Conservation (phyloP, 345 rosid species). For the Clarkia xantiana region DNA sequence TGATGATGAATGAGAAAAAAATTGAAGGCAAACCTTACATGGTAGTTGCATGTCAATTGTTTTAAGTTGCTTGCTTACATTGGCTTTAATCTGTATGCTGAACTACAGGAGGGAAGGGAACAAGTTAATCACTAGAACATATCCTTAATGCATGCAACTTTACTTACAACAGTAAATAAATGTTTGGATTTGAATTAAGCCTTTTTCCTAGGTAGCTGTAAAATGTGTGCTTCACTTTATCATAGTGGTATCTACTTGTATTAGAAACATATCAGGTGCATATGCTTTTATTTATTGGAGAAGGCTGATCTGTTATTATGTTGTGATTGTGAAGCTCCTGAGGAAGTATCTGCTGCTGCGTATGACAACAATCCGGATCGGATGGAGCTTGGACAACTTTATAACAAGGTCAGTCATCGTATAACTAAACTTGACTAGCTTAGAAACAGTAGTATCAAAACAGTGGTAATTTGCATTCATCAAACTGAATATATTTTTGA, state of each 20-base stretch:
- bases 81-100: too few species aligned
- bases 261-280: not conserved
- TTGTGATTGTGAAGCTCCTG: slow-evolving; percentile 31
- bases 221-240: not conserved
- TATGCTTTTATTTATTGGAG: not conserved
- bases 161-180: too few species aligned
- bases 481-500: not conserved
- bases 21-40: too few species aligned
- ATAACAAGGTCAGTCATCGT: slow-evolving; percentile 38
- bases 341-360: slow-evolving; percentile 41
- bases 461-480: not conserved
- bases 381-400: slow-evolving; percentile 29
- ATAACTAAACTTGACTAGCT: not conserved
- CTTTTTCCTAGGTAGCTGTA: too few species aligned
- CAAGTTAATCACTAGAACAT: too few species aligned
- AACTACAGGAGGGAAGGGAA: too few species aligned
- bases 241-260: not conserved
- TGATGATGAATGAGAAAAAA: too few species aligned
- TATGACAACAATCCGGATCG: slow-evolving; percentile 47
- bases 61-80: too few species aligned
- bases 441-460: not conserved
- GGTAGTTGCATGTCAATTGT: too few species aligned
- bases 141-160: too few species aligned
- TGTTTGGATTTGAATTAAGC: too few species aligned
- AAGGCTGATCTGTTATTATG: slow-evolving; percentile 1